Percentiles rank a stretch among this genome's conserved stretches.
Evolutionary conservation across 148 eudicot genomes (phyloP).

Genomic region (Drosera capensis): DNA sequence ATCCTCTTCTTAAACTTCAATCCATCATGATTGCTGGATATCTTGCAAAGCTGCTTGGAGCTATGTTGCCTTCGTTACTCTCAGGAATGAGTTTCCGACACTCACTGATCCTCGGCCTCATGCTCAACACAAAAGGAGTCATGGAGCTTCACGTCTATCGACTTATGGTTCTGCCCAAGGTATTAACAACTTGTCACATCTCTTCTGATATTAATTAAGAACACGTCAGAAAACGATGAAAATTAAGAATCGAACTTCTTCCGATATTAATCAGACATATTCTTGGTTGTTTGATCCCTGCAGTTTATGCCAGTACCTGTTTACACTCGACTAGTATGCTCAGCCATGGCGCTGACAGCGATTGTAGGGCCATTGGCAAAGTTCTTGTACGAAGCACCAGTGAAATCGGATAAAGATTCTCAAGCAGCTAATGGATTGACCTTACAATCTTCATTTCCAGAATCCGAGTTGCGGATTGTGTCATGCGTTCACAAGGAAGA

Average conservation of each 20-base stretch:
- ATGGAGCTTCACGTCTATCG: background rate
- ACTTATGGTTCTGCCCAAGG: background rate
- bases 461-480: constrained; percentile 5
- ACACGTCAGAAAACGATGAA: background rate
- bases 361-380: constrained; percentile 6
- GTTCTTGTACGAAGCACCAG: background rate
- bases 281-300: background rate
- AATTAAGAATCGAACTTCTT: background rate
- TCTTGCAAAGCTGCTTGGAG: background rate
- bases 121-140: background rate
- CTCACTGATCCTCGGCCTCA: background rate
- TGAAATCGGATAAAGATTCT: background rate
- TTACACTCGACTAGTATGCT: constrained; percentile 4
- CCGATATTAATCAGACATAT: background rate
- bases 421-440: constrained; percentile 4
- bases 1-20: background rate
- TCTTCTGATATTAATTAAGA: background rate
- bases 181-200: background rate
- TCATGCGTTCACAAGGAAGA: constrained; percentile 5
- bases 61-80: background rate
- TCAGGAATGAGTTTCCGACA: background rate
- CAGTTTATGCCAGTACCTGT: constrained; percentile 3
- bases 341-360: constrained; percentile 3
- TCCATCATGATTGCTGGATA: background rate
- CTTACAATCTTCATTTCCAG: background rate